Conservation (phyloP, 495 filamentous ascomycete species). For the Penicillium manginii region DNA sequence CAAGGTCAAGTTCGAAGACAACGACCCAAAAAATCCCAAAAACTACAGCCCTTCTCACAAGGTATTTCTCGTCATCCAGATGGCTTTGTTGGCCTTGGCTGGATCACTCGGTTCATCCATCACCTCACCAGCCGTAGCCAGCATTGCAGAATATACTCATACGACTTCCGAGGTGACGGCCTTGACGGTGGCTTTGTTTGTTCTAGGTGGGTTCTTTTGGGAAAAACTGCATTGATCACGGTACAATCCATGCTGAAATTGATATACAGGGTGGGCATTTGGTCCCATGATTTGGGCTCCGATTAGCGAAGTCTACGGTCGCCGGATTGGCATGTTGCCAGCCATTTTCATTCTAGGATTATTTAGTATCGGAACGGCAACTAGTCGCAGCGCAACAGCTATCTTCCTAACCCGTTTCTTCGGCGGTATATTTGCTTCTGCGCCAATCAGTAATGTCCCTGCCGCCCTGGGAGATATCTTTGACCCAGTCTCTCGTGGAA, state of each 20-base stretch:
- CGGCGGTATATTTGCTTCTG: conserved; percentile 51
- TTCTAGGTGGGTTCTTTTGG: not conserved
- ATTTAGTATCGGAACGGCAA: conserved; percentile 47
- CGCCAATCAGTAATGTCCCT: conserved; percentile 47
- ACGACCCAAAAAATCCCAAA: conserved; percentile 42
- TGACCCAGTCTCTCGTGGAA: conserved; percentile 32
- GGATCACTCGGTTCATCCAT: conserved; percentile 54
- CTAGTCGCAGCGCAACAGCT: conserved; percentile 35
- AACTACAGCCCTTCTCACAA: conserved; percentile 51
- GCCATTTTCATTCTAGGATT: conserved; percentile 44
- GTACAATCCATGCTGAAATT: not conserved
- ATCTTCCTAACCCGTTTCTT: conserved; percentile 52
- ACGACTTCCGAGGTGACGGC: conserved; percentile 10
- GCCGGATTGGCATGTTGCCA: conserved; percentile 46
- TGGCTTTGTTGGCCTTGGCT: conserved; percentile 54
- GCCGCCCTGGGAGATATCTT: conserved; percentile 57
- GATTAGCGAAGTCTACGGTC: conserved; percentile 48
- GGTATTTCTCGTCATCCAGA: conserved; percentile 51
- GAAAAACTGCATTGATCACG: not conserved
- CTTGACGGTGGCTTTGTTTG: conserved; percentile 3
- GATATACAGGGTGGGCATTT: conserved; percentile 6
- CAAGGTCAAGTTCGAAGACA: conserved; percentile 13
- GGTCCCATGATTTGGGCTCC: conserved; percentile 43
- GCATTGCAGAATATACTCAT: conserved; percentile 40
- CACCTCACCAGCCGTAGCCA: conserved; percentile 48